Base-by-base conservation (phyloP, 352 stramenopile species). In the Globisporangium alternatum region DNA sequence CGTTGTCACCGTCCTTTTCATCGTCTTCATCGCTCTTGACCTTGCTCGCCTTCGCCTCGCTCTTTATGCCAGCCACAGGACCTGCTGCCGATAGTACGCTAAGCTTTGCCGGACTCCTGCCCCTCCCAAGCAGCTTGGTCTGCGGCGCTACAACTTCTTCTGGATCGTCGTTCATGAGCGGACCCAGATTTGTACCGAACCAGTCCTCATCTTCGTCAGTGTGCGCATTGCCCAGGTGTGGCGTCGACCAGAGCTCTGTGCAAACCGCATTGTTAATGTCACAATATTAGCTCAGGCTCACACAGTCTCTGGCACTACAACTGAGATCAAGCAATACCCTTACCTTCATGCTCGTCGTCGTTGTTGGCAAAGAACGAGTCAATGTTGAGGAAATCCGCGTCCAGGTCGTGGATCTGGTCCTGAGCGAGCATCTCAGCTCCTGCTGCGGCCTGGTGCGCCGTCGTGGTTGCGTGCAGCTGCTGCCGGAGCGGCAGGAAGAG, bases 341-440 rank as follows among this genome's bases (percentile, higher is more conserved):
- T 37, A 73, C 69, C 70, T 30, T 75, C 58, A 1, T 65, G 31
- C 7, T 74, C 64, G 21, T 70, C 68, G 31, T 68, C 69, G 49
- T 71, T 57, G 35, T 58, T 59, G 1, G 48, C 67, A 25, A 77
- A 75, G 61, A 75, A 77, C 4, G 48, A 60, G 51, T 74, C 70
- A 28, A 77, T 74, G 67, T 70, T 77, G 41, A 77, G 58, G 28
- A 75, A 72, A 10, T 75, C 64, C 45, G 67, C 58, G 25, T 75
- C 70, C 41, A 77, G 62, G 48, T 75, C 70, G 8, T 70, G 60
- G 21, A 65, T 56, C 48, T 63, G 58, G 30, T 64, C 48, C 13
- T 71, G 64, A 12, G 70, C 52, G 56, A 71, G 66, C 66, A 76
- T 76, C 52, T 61, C 54, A 22, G 37, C 10, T 56, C 37, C 10